Evolutionary conservation across 805 yeast species (phyloP), one percentile per base, ranked within the genome.

Genomic region (Candida hispaniensis): DNA sequence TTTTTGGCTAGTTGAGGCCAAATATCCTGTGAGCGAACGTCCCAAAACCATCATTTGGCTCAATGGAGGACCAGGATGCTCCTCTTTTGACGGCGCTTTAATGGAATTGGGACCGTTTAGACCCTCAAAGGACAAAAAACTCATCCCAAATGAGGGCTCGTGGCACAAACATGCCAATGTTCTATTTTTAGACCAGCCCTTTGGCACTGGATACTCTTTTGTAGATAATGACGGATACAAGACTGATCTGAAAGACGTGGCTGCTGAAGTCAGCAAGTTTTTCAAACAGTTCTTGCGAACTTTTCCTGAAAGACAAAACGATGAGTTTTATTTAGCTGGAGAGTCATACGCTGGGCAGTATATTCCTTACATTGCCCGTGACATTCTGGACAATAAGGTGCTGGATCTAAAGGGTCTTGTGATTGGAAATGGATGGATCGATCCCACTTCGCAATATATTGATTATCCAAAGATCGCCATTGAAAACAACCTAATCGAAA

Each of bases 41-140:
- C 36, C 36, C 13, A 32, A 32, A 13, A 32, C 42, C 14, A 66
- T 79, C 6, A 66, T 91, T 38, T 91, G 98, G 97, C 65, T 91
- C 14, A 91, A 91, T 54, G 98, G 98, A 23, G 98, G 98, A 0
- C 98, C 98, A 0, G 98, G 98, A 0, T 91, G 98, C 55, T 85
- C 95, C 2, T 85, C 96, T 0, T 74, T 88, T 91, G 98, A 91
- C 57, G 98, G 98, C 10, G 94, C 94, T 0, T 53, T 91, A 44
- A 71, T 86, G 72, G 98, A 91, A 55, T 60, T 75, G 3, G 98
- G 98, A 0, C 97, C 98, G 0, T 69, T 83, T 26, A 64, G 94
- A 36, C 67, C 83, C 12, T 58, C 61, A 44, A 45, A 52, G 0
- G 50, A 67, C 6, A 41, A 41, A 14, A 42, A 44, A 9, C 66